Evolutionary conservation across 371 early-diverging fungal species (phyloP).

Genomic region (Mucor saturninus): DNA sequence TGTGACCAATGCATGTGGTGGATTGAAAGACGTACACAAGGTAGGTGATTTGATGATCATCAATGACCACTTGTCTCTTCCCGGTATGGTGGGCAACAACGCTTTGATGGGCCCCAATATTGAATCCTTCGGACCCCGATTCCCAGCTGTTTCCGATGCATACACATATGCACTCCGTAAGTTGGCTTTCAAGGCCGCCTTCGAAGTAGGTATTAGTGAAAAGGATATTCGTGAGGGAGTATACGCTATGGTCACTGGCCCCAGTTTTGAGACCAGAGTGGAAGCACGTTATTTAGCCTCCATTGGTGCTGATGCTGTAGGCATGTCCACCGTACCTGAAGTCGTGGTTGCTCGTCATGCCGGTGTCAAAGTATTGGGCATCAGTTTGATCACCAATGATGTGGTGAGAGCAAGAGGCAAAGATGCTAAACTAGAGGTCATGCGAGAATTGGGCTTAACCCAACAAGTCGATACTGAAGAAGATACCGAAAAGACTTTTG

Average conservation of each 20-base stretch:
- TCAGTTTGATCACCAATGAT: slow-evolving; percentile 86
- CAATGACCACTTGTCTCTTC: slow-evolving; percentile 88
- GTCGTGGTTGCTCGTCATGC: slow-evolving; percentile 92
- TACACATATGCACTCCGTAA: slow-evolving; percentile 86
- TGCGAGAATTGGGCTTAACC: slow-evolving; percentile 52
- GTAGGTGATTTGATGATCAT: slow-evolving; percentile 91
- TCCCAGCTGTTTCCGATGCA: slow-evolving; percentile 90
- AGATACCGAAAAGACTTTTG: slow-evolving; percentile 62
- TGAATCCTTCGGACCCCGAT: slow-evolving; percentile 86
- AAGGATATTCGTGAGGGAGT: slow-evolving; percentile 78
- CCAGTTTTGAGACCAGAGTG: slow-evolving; percentile 89
- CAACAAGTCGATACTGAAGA: slow-evolving; percentile 47
- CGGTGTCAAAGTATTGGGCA: slow-evolving; percentile 85
- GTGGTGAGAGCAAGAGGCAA: slow-evolving; percentile 73
- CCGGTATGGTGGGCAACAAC: slow-evolving; percentile 79
- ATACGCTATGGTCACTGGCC: slow-evolving; percentile 89
- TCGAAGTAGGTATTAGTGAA: slow-evolving; percentile 55
- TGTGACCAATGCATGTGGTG: slow-evolving; percentile 94
- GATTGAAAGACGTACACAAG: slow-evolving; percentile 78
- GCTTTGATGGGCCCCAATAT: slow-evolving; percentile 90
- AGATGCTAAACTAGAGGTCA: slow-evolving; percentile 63
- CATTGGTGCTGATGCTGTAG: slow-evolving; percentile 89
- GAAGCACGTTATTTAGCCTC: slow-evolving; percentile 81
- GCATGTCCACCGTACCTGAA: slow-evolving; percentile 97
- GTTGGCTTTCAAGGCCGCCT: slow-evolving; percentile 65